Percentiles rank a stretch among this genome's conserved stretches.
Conservation (phyloP, 805 yeast genomes). For the Spathaspora passalidarum region DNA sequence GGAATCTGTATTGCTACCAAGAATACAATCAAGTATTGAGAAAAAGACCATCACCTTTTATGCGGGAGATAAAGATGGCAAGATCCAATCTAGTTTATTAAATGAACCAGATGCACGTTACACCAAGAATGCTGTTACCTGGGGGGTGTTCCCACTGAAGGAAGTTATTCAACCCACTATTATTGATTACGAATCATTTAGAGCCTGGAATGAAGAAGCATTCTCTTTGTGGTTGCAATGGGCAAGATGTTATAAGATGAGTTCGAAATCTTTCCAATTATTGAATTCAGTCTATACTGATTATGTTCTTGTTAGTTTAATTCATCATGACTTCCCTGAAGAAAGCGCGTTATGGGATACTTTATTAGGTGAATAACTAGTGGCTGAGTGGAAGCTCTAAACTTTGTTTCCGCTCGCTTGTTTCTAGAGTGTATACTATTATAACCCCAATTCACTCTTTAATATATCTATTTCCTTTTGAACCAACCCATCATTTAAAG, state of each 20-base stretch:
- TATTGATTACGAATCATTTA: slow-evolving; percentile 86
- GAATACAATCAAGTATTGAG: slow-evolving; percentile 35
- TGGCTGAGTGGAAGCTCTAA: slow-evolving; percentile 5
- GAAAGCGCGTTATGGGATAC: slow-evolving; percentile 77
- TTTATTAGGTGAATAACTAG: slow-evolving; percentile 37
- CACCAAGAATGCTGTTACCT: slow-evolving; percentile 81
- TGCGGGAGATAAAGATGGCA: slow-evolving; percentile 60
- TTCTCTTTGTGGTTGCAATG: slow-evolving; percentile 89
- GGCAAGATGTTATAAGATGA: slow-evolving; percentile 73
- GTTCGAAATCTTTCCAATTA: slow-evolving; percentile 54
- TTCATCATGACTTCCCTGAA: slow-evolving; percentile 78
- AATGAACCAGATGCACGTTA: slow-evolving; percentile 26
- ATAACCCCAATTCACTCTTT: slow-evolving; percentile 18
- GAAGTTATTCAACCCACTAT: slow-evolving; percentile 91
- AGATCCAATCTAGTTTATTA: slow-evolving; percentile 59
- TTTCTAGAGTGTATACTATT: neutral
- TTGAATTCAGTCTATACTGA: slow-evolving; percentile 58
- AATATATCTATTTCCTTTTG: slow-evolving; percentile 37
- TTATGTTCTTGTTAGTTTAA: slow-evolving; percentile 76
- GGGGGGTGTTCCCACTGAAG: slow-evolving; percentile 95
- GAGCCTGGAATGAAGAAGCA: slow-evolving; percentile 96
- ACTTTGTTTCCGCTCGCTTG: neutral
- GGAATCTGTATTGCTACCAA: slow-evolving; percentile 53
- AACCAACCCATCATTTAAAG: slow-evolving; percentile 33
- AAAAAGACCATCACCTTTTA: slow-evolving; percentile 66